Conservation (phyloP, 192 early-diverging fungal genomes). For the Haplosporangium gracile region DNA sequence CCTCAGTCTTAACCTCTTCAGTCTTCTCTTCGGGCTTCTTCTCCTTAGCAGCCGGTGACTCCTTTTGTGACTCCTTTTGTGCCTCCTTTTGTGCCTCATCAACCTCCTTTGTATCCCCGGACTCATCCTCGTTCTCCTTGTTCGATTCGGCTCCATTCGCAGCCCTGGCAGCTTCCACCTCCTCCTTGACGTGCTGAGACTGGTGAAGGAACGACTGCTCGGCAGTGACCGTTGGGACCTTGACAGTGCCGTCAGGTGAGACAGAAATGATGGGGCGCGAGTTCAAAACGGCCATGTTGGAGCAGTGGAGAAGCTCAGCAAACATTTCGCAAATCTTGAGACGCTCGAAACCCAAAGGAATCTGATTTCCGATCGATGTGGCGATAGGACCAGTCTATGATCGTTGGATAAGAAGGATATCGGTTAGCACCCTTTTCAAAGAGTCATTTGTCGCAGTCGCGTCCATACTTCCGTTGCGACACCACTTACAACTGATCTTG, state of each 20-base stretch:
- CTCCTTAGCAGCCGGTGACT: neutral
- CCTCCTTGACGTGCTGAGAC: slow-evolving; percentile 30
- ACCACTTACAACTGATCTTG: slow-evolving; percentile 75
- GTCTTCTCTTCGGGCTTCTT: neutral
- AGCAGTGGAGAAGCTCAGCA: slow-evolving; percentile 95
- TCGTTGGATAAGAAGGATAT: neutral
- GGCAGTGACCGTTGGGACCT: slow-evolving; percentile 17
- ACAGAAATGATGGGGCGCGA: slow-evolving; percentile 34
- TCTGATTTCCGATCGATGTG: slow-evolving; percentile 80
- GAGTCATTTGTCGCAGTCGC: neutral
- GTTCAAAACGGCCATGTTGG: slow-evolving; percentile 84
- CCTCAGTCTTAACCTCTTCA: neutral
- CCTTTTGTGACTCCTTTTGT: neutral
- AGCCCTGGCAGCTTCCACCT: slow-evolving; percentile 9
- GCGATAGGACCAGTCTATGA: slow-evolving; percentile 67
- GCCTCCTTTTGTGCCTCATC: neutral
- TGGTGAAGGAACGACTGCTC: slow-evolving; percentile 21
- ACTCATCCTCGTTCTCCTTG: slow-evolving; percentile 10
- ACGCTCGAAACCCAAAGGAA: slow-evolving; percentile 90
- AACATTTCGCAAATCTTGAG: slow-evolving; percentile 96
- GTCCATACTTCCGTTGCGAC: neutral
- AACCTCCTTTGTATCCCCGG: neutral
- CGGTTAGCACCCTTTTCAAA: neutral
- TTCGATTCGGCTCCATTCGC: neutral
- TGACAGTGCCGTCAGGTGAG: slow-evolving; percentile 37